phyloP scores from a whole-genome alignment of 2,329 filamentous ascomycete species.

The Plenodomus biglobosus region DNA sequence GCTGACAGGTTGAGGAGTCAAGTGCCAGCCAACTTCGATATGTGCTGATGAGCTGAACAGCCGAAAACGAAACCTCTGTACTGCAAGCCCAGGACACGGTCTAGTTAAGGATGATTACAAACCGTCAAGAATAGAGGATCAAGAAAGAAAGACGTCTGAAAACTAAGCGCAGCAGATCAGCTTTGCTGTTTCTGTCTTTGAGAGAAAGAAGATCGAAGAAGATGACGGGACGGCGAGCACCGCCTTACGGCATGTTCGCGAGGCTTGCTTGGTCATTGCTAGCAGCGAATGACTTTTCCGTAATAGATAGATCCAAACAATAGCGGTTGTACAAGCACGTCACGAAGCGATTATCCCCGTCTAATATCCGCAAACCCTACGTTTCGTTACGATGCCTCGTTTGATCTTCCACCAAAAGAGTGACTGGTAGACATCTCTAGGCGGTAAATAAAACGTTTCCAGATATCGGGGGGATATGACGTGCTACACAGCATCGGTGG shows the following conservation, averaged over 20 bases:
- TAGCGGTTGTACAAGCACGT: constrained; percentile 3
- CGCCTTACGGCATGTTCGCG: constrained; percentile 1
- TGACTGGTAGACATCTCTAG: too few species aligned
- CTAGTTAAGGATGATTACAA: neutral
- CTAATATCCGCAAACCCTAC: constrained; percentile 2
- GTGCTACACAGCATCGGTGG: neutral
- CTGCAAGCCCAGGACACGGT: neutral
- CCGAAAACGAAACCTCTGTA: neutral
- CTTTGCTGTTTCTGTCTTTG: neutral
- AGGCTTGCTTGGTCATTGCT: constrained; percentile 4
- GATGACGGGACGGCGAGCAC: neutral
- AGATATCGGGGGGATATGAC: too few species aligned
- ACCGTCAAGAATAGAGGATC: neutral
- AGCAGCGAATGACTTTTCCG: neutral
- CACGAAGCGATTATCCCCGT: constrained; percentile 6
- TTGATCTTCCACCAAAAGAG: neutral
- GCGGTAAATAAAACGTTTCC: neutral
- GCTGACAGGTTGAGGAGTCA: neutral
- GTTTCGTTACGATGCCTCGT: neutral
- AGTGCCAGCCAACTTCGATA: neutral
- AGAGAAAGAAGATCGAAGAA: neutral
- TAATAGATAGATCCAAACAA: constrained; percentile 3
- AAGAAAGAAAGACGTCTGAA: neutral
- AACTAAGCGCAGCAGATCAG: neutral
- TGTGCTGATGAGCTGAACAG: neutral